These are phyloP conservation scores for Eudorina sp. DNA, from an alignment of 139 green algal genomes.

Conservation along the genomic window DNA sequence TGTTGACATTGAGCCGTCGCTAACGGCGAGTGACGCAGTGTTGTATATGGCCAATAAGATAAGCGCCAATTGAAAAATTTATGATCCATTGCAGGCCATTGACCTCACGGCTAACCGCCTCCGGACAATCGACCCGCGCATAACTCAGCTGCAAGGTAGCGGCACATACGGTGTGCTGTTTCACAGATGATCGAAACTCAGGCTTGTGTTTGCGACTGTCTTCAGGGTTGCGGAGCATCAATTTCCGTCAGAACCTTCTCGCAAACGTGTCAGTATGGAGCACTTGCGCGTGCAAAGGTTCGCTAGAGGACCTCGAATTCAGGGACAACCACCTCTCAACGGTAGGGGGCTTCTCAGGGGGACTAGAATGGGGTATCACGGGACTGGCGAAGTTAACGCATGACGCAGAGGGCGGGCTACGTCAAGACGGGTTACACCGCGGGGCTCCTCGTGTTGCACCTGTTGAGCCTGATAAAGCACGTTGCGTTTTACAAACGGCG, in stretches of 20 bases:
- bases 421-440: too few relatives aligned
- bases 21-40: slow-evolving; percentile 58
- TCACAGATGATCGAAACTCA: too few relatives aligned
- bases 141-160: slow-evolving; percentile 79
- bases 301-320: slow-evolving; percentile 82
- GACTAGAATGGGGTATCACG: too few relatives aligned
- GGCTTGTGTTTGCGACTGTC: too few relatives aligned
- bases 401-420: too few relatives aligned
- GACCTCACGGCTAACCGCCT: slow-evolving; percentile 92
- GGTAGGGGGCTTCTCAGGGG: too few relatives aligned
- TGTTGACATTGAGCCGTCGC: slow-evolving; percentile 59
- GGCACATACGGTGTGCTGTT: background rate
- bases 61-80: too few relatives aligned
- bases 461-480: too few relatives aligned
- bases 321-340: slow-evolving; percentile 85
- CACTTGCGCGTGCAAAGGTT: slow-evolving; percentile 38
- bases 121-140: slow-evolving; percentile 71
- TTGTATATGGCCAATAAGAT: too few relatives aligned
- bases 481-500: too few relatives aligned
- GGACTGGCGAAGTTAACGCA: too few relatives aligned
- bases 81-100: slow-evolving; percentile 79
- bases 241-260: slow-evolving; percentile 91
- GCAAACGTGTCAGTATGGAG: slow-evolving; percentile 51
- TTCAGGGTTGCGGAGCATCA: slow-evolving; percentile 81
- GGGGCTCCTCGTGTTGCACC: too few relatives aligned